Base-by-base conservation (phyloP, 2,329 filamentous ascomycete genomes). In the Stemphylium vesicarium region DNA sequence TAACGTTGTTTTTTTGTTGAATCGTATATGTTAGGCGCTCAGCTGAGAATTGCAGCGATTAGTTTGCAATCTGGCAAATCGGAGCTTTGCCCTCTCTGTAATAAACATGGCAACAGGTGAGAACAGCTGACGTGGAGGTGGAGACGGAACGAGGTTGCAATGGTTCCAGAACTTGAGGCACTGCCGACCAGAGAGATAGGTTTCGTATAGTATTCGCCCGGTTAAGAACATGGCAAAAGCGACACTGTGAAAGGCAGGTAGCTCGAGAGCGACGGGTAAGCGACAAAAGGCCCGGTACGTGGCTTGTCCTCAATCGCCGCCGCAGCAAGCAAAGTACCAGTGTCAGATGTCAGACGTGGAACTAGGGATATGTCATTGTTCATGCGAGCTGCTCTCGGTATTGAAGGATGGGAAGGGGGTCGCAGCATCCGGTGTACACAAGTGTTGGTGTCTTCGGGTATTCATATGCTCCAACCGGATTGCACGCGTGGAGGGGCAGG, bases 231-330 rank as follows among this genome's bases (percentile, higher is more conserved):
- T 22, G 41, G 39, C 20, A 35, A 45, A 37, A 49, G 46, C 41
- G 18, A 41, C 20, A 45, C 32, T 45, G 38, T 50, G 48, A 53
- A 46, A 41, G 40, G 44, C 18, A 53, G 48, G 52, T 48, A 33
- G 42, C 38, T 31, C 36, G 39, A 43, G 44, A 39, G 50, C 32
- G 31, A 18, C 26, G 18, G 41, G 13, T 40, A 41, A 43, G 47
- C 50, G 52, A 26, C 55, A 38, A 40, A 38, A 48, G 26, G 45
- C 26, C 42, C 31, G 50, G 57, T 51, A 71, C 70, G 65, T 70
- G 69, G 63, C 65, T 57, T 59, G 56, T 63, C 55, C 65, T 63
- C 59, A 68, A 65, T 66, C 54, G 67, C 60, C 45, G 43, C 56
- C 40, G 50, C 49, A 46, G 53, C 41, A 46, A 53, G 48, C 49